phyloP scores from a whole-genome alignment of 257 asterid species.

The Lavandula angustifolia region DNA sequence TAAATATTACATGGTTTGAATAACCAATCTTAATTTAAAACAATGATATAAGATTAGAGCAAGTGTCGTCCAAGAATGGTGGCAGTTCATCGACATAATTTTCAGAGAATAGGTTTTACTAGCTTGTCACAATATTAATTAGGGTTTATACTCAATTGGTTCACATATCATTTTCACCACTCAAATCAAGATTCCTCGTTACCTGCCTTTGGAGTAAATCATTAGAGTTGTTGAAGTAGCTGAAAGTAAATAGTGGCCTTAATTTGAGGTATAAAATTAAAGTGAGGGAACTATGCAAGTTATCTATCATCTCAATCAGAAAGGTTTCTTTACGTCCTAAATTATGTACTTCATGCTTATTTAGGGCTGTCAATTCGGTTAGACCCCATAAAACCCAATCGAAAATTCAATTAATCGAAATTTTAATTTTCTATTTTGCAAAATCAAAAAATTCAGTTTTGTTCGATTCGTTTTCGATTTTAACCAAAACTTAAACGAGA shows the following conservation, averaged over 20 bases:
- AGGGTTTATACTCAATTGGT: background rate
- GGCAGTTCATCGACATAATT: background rate
- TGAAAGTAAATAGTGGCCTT: background rate
- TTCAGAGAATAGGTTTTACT: background rate
- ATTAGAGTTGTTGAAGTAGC: constrained; percentile 11
- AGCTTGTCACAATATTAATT: no score
- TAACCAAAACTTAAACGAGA: no score
- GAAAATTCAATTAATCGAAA: no score
- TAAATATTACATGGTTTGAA: no score
- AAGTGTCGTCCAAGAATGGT: constrained; percentile 10
- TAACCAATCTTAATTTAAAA: background rate
- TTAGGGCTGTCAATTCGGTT: no score
- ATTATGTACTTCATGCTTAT: background rate
- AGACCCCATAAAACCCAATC: no score
- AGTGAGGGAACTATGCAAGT: background rate
- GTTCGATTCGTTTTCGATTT: no score
- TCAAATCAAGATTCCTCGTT: background rate
- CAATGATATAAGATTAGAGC: background rate
- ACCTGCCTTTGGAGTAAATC: constrained; percentile 32
- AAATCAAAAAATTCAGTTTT: no score
- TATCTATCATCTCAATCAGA: no score
- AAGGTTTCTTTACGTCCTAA: no score
- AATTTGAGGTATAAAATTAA: background rate
- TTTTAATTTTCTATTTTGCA: no score
- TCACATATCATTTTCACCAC: constrained; percentile 32